These are phyloP conservation scores for Hygrocybe coccinea DNA, from an alignment of 768 basidiomycete genomes.

Conservation along the genomic window DNA sequence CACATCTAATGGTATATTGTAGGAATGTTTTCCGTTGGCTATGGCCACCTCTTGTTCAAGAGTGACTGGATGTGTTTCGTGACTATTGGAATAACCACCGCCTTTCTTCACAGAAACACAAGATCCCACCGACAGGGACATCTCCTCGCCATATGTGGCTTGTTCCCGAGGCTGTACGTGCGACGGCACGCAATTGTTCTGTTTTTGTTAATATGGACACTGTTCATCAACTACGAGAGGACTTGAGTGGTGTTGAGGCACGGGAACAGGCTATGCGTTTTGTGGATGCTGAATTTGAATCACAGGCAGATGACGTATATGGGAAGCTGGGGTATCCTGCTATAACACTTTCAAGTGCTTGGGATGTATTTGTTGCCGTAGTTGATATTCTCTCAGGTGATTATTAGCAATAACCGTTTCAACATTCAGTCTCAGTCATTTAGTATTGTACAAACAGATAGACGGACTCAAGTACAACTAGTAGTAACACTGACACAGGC, in stretches of 20 bases:
- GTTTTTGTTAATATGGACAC: neutral
- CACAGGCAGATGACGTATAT: constrained; percentile 5
- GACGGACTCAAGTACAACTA: too few species aligned
- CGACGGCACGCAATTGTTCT: neutral
- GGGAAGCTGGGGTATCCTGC: constrained; percentile 1
- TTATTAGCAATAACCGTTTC: too few species aligned
- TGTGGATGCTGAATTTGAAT: constrained; percentile 1
- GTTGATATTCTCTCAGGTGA: neutral
- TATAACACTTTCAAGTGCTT: neutral
- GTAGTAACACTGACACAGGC: too few species aligned
- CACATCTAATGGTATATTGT: neutral
- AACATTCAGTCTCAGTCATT: too few species aligned
- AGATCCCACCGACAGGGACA: neutral
- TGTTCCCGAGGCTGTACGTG: neutral
- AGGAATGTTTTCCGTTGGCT: constrained; percentile 21
- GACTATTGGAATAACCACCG: constrained; percentile 22
- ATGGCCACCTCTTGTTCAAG: constrained; percentile 23
- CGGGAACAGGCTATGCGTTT: constrained; percentile 6
- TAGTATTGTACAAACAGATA: too few species aligned
- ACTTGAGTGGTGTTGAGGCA: constrained; percentile 1
- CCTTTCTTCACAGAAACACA: neutral
- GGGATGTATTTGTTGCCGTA: constrained; percentile 4
- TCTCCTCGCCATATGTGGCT: constrained; percentile 2
- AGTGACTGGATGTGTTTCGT: constrained; percentile 15
- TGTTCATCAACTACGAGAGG: constrained; percentile 5